These are phyloP conservation scores for Kwoniella bestiolae DNA, from an alignment of 768 basidiomycete genomes.

Conservation along the genomic window DNA sequence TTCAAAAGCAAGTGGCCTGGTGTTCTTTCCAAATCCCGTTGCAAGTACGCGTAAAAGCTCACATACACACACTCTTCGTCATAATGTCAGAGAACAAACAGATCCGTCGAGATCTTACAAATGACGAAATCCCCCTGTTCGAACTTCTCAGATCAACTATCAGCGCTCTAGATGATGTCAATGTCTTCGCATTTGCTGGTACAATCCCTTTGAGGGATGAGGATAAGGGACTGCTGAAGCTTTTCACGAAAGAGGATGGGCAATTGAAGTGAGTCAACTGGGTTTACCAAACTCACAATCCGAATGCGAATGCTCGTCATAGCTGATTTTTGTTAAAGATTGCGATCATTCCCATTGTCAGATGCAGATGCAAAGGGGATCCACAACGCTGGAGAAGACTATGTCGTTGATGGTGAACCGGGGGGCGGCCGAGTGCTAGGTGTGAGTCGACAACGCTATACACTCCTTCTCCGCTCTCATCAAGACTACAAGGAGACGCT, in stretches of 20 bases:
- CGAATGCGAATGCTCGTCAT: no score
- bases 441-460: background rate
- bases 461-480: no score
- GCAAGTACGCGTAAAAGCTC: no score
- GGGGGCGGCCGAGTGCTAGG: background rate
- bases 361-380: background rate
- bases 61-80: no score
- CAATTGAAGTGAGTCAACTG: background rate
- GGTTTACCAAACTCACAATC: no score
- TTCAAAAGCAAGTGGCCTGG: no score
- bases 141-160: background rate
- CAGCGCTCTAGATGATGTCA: background rate
- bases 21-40: no score
- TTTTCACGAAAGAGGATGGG: background rate
- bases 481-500: no score
- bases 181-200: background rate
- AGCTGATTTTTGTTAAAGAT: background rate
- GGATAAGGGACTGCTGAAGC: background rate
- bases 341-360: background rate
- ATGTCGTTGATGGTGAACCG: background rate
- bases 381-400: background rate
- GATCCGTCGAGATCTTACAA: background rate
- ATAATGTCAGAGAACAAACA: background rate
- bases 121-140: background rate
- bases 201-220: background rate